Percentiles rank a stretch among this genome's conserved stretches.
Conservation (phyloP, 148 eudicot genomes). For the Euryodendron excelsum region DNA sequence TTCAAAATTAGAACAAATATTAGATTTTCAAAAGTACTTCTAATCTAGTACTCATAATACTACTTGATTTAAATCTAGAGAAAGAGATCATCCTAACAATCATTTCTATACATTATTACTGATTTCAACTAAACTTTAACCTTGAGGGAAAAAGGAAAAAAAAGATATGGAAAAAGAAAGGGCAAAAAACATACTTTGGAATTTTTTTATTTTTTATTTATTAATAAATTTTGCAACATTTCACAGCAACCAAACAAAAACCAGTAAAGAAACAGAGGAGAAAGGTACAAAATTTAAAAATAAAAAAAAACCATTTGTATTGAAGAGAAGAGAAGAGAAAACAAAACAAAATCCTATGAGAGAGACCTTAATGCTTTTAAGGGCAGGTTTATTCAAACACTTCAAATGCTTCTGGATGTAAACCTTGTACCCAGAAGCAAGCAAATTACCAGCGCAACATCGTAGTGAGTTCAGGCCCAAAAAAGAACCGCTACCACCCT, state of each 20-base stretch:
- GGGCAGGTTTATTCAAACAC: conserved; percentile 66
- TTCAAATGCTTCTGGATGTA: conserved; percentile 68
- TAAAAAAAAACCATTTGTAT: neutral
- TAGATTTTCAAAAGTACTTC: too few relatives aligned
- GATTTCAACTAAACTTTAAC: neutral
- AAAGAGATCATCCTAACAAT: neutral
- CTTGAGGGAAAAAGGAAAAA: neutral
- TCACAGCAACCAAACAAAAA: neutral
- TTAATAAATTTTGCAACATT: neutral
- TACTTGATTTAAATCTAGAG: too few relatives aligned
- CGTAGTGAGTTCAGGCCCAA: conserved; percentile 26
- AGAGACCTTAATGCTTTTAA: conserved; percentile 62
- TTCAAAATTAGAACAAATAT: neutral
- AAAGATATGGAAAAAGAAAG: too few relatives aligned
- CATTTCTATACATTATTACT: neutral
- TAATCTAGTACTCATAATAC: too few relatives aligned
- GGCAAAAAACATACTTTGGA: neutral
- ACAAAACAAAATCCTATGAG: neutral
- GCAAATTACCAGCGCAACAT: conserved; percentile 38
- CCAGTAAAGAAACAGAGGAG: neutral
- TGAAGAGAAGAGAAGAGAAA: neutral
- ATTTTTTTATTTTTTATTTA: too few relatives aligned
- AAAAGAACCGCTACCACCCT: conserved; percentile 17
- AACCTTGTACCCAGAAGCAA: conserved; percentile 51
- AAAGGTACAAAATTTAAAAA: neutral